These are phyloP conservation scores for Neurospora africana DNA, from an alignment of 495 filamentous ascomycete species.

Conservation along the genomic window DNA sequence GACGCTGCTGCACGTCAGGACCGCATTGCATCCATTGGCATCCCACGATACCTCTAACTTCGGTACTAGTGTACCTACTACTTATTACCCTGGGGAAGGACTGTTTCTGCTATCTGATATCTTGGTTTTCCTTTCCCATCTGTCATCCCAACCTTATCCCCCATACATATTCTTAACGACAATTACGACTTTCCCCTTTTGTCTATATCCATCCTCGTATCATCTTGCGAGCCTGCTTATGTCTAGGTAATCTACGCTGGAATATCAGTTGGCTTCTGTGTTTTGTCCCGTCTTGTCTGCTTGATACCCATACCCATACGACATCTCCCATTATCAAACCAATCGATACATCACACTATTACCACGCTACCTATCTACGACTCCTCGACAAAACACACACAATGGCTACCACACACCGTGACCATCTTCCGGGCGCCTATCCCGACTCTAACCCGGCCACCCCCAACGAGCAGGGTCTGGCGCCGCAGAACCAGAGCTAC, in stretches of 20 bases:
- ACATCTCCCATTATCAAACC: neutral
- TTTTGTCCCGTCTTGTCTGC: neutral
- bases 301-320: neutral
- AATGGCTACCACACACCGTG: neutral
- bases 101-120: neutral
- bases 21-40: neutral
- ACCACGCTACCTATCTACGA: neutral
- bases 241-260: neutral
- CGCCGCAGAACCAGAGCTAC: neutral
- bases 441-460: neutral
- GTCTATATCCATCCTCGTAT: neutral
- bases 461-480: neutral
- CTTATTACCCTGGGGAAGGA: neutral
- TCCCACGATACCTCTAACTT: neutral
- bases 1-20: slow-evolving; percentile 2
- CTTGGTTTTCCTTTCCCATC: neutral
- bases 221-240: neutral
- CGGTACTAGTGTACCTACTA: too few species aligned
- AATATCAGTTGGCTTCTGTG: neutral
- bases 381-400: neutral
- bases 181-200: neutral
- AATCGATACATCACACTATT: neutral
- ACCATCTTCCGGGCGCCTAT: neutral
- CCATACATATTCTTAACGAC: neutral
- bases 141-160: neutral